These are phyloP conservation scores for Aegle marmelos DNA, from an alignment of 345 rosid species.

Conservation along the genomic window DNA sequence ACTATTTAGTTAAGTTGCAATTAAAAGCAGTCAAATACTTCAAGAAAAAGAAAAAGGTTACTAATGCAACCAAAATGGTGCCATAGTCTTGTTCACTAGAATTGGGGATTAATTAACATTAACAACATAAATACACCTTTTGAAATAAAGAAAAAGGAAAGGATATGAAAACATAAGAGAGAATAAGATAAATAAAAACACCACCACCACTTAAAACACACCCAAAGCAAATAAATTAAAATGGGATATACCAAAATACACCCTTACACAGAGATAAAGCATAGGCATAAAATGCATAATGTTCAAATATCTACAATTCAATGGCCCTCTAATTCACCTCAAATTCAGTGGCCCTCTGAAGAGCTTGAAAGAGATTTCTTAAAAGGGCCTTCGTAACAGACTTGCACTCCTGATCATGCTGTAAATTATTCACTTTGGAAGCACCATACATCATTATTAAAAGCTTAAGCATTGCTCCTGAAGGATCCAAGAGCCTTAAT, in stretches of 20 bases:
- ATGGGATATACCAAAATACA: conserved; percentile 19
- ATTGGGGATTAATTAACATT: not conserved
- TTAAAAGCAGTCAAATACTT: not conserved
- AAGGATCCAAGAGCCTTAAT: conserved; percentile 77
- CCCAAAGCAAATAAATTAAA: conserved; percentile 4
- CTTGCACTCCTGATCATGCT: conserved; percentile 16
- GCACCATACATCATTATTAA: not conserved
- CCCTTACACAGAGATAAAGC: conserved; percentile 10
- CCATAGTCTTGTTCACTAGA: not conserved
- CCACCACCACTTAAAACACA: conserved; percentile 14
- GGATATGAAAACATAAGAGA: not conserved
- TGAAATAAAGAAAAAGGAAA: not conserved
- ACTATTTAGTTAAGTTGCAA: not conserved
- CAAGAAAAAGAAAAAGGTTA: not conserved
- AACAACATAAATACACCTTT: conserved; percentile 1
- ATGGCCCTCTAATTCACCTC: conserved; percentile 18
- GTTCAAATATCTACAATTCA: conserved; percentile 37
- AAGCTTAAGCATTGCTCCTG: conserved; percentile 69
- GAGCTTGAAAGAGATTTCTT: conserved; percentile 9
- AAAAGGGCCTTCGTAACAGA: conserved; percentile 16
- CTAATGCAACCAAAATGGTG: not conserved
- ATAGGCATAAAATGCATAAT: not conserved
- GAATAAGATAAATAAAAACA: conserved; percentile 13
- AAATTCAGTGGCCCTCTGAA: not conserved
- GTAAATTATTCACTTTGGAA: conserved; percentile 15